Percentiles rank a stretch among this genome's conserved stretches.
phyloP scores from a whole-genome alignment of 306 rosid genomes.

The Inga oerstediana region DNA sequence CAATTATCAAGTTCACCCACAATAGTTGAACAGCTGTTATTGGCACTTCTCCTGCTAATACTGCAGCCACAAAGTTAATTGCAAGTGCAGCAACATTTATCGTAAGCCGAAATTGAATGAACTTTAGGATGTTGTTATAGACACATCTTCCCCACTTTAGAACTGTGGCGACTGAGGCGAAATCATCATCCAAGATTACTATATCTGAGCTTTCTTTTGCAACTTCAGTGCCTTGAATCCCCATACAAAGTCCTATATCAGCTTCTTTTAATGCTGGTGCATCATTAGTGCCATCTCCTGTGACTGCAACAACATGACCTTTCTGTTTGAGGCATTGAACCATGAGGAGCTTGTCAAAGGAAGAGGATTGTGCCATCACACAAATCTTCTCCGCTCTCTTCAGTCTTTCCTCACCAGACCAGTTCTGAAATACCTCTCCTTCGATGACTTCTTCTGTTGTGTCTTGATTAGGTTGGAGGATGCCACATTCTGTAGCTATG shows the following conservation, averaged over 20 bases:
- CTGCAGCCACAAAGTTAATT: conserved; percentile 23
- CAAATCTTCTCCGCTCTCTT: conserved; percentile 27
- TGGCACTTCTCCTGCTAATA: conserved; percentile 27
- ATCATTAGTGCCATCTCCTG: conserved; percentile 39
- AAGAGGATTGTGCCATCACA: conserved; percentile 36
- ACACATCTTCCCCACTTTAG: conserved; percentile 38
- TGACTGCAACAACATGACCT: conserved; percentile 39
- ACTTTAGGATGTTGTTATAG: conserved; percentile 29
- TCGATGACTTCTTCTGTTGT: conserved; percentile 3
- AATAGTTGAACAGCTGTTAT: conserved; percentile 27
- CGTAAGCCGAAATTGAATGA: conserved; percentile 34
- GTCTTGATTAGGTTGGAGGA: not conserved
- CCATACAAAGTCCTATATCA: conserved; percentile 37
- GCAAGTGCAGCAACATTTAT: conserved; percentile 33
- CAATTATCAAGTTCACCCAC: conserved; percentile 36
- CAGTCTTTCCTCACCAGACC: conserved; percentile 19
- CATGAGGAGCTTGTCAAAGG: conserved; percentile 30
- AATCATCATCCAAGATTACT: conserved; percentile 37
- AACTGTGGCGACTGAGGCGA: conserved; percentile 28
- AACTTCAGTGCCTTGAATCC: conserved; percentile 40
- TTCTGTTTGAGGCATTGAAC: conserved; percentile 34
- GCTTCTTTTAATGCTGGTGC: conserved; percentile 40
- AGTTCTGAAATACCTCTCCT: conserved; percentile 25
- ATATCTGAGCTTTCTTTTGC: conserved; percentile 40
- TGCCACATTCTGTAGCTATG: conserved; percentile 30